Evolutionary conservation across 257 asterid species (phyloP).

Genomic region (Voacanga thouarsii): DNA sequence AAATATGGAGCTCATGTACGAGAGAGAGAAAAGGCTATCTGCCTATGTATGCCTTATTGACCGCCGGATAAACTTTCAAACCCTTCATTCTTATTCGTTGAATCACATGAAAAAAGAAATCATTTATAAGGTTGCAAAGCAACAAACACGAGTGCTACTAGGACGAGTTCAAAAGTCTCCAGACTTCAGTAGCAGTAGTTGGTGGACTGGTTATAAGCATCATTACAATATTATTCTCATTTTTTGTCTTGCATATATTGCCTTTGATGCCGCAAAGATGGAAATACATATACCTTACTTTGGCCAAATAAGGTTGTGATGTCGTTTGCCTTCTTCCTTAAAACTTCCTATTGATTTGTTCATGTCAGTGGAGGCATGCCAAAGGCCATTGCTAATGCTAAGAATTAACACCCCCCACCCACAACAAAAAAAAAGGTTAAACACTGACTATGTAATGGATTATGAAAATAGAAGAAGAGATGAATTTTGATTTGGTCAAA

Average conservation of each 20-base stretch:
- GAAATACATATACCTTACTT: too few species aligned
- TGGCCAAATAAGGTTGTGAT: neutral
- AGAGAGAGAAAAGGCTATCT: neutral
- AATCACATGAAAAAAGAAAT: conserved; percentile 6
- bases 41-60: conserved; percentile 2
- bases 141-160: too few species aligned
- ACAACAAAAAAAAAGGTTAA: neutral
- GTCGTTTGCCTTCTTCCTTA: neutral
- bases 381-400: too few species aligned
- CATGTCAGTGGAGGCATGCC: neutral
- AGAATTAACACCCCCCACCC: too few species aligned
- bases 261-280: too few species aligned
- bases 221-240: neutral
- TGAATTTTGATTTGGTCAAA: neutral
- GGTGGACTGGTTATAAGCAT: conserved; percentile 12
- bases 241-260: neutral
- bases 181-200: conserved; percentile 14
- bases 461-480: neutral
- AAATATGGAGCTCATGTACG: too few species aligned
- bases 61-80: conserved; percentile 15
- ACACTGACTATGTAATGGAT: neutral
- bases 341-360: neutral
- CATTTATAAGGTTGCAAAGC: too few species aligned
- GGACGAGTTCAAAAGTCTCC: neutral
- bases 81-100: conserved; percentile 17